Conservation (phyloP, 2,329 filamentous ascomycete species). For the Fusarium globosum region DNA sequence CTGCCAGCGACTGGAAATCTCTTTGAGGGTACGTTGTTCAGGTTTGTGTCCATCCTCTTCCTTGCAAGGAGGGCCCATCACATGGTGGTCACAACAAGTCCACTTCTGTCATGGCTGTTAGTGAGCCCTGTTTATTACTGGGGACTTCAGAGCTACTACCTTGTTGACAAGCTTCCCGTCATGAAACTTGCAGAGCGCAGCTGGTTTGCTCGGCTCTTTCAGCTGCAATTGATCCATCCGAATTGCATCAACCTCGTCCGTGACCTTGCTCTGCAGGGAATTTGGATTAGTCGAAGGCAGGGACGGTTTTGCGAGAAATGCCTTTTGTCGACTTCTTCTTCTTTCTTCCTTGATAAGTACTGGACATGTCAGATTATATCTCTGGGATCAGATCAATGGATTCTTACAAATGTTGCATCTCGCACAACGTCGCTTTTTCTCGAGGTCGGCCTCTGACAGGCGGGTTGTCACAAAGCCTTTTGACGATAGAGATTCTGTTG, state of each 20-base stretch:
- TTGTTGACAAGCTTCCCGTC: not conserved
- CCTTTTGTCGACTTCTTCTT: not conserved
- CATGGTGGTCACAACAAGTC: constrained; percentile 16
- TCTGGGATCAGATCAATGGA: rapidly evolving
- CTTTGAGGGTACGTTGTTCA: not conserved
- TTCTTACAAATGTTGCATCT: not conserved
- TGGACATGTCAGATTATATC: not conserved
- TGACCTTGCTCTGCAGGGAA: too few relatives aligned
- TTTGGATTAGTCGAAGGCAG: rapidly evolving
- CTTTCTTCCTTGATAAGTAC: not conserved
- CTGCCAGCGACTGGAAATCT: constrained; percentile 14
- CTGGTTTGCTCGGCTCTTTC: not conserved
- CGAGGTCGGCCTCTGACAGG: not conserved
- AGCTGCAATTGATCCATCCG: not conserved
- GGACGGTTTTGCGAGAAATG: not conserved
- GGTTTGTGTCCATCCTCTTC: constrained; percentile 4
- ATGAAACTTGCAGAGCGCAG: constrained; percentile 5
- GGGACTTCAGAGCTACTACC: rapidly evolving
- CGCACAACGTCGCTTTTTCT: not conserved
- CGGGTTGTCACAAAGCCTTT: not conserved
- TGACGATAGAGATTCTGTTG: not conserved
- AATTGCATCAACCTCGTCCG: not conserved
- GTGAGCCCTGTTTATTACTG: rapidly evolving
- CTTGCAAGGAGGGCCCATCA: not conserved
- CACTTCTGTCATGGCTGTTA: not conserved